Percentiles rank a stretch among this genome's conserved stretches.
Conservation (phyloP, 2,329 filamentous ascomycete species). For the Talaromyces sp. region DNA sequence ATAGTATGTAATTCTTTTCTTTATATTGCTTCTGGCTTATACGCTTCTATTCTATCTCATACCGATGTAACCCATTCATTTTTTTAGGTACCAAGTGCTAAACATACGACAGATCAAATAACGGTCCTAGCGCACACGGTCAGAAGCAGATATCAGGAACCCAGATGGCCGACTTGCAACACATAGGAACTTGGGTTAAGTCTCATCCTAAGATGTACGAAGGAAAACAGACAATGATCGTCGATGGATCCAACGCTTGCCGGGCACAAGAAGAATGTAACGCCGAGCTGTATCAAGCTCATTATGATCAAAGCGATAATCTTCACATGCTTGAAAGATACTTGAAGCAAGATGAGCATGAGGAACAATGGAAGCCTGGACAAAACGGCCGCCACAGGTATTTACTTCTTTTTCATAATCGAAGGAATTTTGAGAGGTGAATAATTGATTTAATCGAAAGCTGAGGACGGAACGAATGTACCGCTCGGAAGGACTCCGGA, state of each 20-base stretch:
- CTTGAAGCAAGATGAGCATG: neutral
- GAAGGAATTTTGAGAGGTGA: neutral
- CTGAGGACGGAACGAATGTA: neutral
- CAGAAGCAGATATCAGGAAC: neutral
- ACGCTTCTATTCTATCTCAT: neutral
- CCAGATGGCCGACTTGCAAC: neutral
- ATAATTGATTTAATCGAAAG: neutral
- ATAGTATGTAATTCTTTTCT: no score
- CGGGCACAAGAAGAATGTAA: neutral
- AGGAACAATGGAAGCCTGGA: neutral
- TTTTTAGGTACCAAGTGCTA: neutral
- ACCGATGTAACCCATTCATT: no score
- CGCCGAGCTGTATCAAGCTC: neutral
- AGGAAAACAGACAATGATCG: neutral
- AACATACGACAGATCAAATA: neutral
- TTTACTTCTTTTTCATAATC: neutral
- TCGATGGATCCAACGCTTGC: neutral
- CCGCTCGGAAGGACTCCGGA: neutral
- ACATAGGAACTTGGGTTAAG: neutral
- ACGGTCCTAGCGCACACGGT: neutral
- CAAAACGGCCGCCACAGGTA: neutral
- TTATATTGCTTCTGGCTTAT: no score
- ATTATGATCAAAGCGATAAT: neutral
- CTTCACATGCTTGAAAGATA: neutral
- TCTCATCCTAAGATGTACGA: neutral